phyloP scores from a whole-genome alignment of 768 basidiomycete genomes.

The Auricularia auricula-judae region DNA sequence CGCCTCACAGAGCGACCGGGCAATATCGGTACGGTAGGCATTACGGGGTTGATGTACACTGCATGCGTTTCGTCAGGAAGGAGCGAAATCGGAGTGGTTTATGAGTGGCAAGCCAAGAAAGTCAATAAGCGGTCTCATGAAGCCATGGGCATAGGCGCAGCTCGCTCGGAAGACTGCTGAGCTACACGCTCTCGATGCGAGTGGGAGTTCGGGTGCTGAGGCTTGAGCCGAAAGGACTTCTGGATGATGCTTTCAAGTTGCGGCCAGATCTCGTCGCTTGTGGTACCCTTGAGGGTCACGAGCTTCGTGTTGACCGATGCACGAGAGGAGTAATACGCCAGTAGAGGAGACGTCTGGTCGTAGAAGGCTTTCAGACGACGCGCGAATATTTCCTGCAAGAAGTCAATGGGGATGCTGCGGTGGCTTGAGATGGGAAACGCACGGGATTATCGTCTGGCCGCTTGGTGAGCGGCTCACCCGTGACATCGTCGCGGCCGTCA shows the following conservation, averaged over 20 bases:
- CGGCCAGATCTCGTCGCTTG: conserved; percentile 88
- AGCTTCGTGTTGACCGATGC: conserved; percentile 30
- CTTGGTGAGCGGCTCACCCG: conserved; percentile 79
- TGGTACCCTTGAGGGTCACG: conserved; percentile 54
- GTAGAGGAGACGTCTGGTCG: conserved; percentile 66
- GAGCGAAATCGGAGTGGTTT: background rate
- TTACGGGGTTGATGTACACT: background rate
- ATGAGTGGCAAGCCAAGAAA: background rate
- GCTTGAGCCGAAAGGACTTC: conserved; percentile 37
- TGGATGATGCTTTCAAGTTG: conserved; percentile 54
- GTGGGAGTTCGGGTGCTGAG: background rate
- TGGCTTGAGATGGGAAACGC: conserved; percentile 17
- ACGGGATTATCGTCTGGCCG: conserved; percentile 87
- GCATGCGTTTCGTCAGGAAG: background rate
- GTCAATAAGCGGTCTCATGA: background rate
- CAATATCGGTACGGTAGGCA: background rate
- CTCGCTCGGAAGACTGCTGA: background rate
- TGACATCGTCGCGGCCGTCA: conserved; percentile 71
- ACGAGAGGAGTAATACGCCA: conserved; percentile 50
- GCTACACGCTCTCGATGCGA: background rate
- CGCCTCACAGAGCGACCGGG: background rate
- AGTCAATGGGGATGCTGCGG: conserved; percentile 3
- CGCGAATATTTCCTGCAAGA: conserved; percentile 57
- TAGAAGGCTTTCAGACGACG: conserved; percentile 72
- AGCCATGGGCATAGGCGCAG: background rate